Base-by-base conservation (phyloP, 2,329 filamentous ascomycete species). In the Talaromyces pinophilus region DNA sequence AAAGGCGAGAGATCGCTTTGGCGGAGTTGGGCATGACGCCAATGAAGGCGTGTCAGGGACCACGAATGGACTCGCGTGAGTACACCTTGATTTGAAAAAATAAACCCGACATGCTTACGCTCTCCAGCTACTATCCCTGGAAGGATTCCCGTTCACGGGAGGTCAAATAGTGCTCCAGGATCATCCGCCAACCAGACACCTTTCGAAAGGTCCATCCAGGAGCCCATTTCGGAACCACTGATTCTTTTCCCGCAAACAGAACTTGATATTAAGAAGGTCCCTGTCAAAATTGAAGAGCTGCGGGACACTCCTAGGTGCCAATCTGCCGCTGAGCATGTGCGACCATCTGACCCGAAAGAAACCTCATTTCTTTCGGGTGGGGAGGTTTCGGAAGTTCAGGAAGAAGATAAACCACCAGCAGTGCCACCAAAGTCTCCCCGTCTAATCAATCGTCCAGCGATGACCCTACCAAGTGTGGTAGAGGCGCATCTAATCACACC, bases 351-450 rank as follows among this genome's bases (percentile, higher is more conserved):
- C 10, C 13, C n/a, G 11, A 42, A 50, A 35, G 22, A 66, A 30
- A 28, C 13, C 22, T 28, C 52, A 30, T 35, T 22, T 38, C 28
- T 13, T 7, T 33, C 38, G 17, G n/a, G 8, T 4, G 30, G 35
- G 10, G n/a, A 54, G 15, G 15, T 30, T 35, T 17, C 57, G 8
- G 38, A 40, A 46, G 17, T 30, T 38, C 28, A 42, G 5, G 42
- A 59, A n/a, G 40, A 48, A 19, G 70, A 71, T 19, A 66, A 66
- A 19, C 70, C 67, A 28, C 71, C 71, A n/a, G 69, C 69, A 55
- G 72, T 74, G 35, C 72, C 72, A 17, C 72, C 72, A 25, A 74
- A 74, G 61, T 74, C 72, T 11, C 72, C 72, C 15, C 67, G 72
- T 40, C 59, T 71, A 25, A 65, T 62, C 40, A 54, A 66, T 30